phyloP scores from a whole-genome alignment of 495 filamentous ascomycete genomes.

The Usnea hakonensis region DNA sequence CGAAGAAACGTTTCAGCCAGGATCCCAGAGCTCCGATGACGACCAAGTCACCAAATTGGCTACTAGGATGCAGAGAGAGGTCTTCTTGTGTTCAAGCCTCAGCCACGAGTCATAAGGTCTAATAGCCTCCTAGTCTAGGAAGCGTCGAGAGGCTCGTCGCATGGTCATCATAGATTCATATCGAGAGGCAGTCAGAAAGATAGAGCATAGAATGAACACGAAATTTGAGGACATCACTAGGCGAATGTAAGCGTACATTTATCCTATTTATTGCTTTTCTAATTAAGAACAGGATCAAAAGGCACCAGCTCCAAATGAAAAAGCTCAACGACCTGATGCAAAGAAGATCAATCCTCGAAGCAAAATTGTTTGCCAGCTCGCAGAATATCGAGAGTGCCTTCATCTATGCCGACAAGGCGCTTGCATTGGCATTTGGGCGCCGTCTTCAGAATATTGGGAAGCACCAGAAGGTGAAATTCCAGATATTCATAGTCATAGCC shows the following conservation, averaged over 20 bases:
- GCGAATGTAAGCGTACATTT: background rate
- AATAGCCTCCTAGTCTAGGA: conserved; percentile 22
- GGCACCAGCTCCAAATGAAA: conserved; percentile 9
- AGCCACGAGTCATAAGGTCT: background rate
- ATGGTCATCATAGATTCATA: conserved; percentile 23
- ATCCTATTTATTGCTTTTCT: background rate
- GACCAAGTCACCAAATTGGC: conserved; percentile 18
- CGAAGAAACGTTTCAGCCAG: background rate
- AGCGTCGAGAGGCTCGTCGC: conserved; percentile 22
- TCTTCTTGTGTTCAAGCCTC: background rate
- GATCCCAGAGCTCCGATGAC: conserved; percentile 14
- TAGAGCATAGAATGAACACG: conserved; percentile 6
- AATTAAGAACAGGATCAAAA: conserved; percentile 1
- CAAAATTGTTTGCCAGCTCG: conserved; percentile 10
- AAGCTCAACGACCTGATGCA: conserved; percentile 11
- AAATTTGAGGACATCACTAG: conserved; percentile 12
- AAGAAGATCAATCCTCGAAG: conserved; percentile 16
- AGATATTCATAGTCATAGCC: too few relatives aligned
- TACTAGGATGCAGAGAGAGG: conserved; percentile 16
- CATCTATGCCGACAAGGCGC: conserved; percentile 9
- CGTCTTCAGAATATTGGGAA: background rate
- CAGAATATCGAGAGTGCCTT: conserved; percentile 18
- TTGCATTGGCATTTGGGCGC: conserved; percentile 1
- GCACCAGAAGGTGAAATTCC: background rate
- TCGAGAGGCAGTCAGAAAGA: conserved; percentile 20